These are phyloP conservation scores for Populus davidiana DNA, from an alignment of 345 rosid species.

Conservation along the genomic window DNA sequence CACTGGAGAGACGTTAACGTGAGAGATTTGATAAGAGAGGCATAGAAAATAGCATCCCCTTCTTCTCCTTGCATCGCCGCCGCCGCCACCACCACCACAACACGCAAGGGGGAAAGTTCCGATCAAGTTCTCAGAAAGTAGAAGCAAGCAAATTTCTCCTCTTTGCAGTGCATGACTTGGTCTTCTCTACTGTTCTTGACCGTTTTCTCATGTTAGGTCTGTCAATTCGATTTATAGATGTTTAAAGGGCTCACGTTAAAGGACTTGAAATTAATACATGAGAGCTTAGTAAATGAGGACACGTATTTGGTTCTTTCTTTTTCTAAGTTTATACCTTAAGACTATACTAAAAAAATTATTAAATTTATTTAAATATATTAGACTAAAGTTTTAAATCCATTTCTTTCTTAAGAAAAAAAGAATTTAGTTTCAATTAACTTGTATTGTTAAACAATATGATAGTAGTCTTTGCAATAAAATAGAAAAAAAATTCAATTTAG, in stretches of 20 bases:
- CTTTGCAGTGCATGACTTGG: background rate
- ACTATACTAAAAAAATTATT: too few relatives aligned
- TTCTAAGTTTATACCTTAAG: too few relatives aligned
- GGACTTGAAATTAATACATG: background rate
- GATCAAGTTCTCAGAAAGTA: background rate
- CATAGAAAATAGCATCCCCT: too few relatives aligned
- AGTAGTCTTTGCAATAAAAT: too few relatives aligned
- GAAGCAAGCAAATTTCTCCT: background rate
- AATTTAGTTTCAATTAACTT: too few relatives aligned
- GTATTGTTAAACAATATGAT: too few relatives aligned
- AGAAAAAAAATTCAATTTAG: too few relatives aligned
- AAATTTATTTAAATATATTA: too few relatives aligned
- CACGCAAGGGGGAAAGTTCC: background rate
- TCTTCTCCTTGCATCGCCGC: background rate
- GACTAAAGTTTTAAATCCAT: too few relatives aligned
- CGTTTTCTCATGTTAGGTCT: background rate
- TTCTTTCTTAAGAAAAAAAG: too few relatives aligned
- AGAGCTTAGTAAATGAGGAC: too few relatives aligned
- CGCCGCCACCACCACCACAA: background rate
- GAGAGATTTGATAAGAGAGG: background rate
- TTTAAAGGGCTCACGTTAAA: background rate
- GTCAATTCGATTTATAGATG: background rate
- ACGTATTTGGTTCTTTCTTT: too few relatives aligned
- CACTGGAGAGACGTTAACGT: background rate
- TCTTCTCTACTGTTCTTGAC: background rate